Percentiles rank a stretch among this genome's conserved stretches.
Conservation (phyloP, 2,329 filamentous ascomycete genomes). For the Grosmannia huntii region DNA sequence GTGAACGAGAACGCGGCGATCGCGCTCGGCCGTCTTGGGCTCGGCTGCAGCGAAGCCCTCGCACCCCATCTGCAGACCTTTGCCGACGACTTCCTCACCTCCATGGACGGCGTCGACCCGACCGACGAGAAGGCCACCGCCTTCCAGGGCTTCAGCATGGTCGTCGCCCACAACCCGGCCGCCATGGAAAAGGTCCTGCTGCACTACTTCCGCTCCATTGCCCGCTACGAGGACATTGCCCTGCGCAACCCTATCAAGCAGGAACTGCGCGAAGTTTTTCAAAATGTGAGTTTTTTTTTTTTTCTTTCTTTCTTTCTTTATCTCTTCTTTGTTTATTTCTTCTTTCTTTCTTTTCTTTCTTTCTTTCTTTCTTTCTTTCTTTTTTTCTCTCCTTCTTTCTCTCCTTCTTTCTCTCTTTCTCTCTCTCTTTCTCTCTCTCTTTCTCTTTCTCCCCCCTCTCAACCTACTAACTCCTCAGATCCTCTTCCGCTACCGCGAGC, state of each 20-base stretch:
- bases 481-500: slow-evolving; percentile 41
- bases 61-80: slow-evolving; percentile 70
- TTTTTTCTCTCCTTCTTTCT: too few species aligned
- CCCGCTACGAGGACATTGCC: slow-evolving; percentile 56
- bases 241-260: slow-evolving; percentile 48
- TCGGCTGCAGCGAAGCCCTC: slow-evolving; percentile 63
- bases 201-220: slow-evolving; percentile 74
- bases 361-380: background rate
- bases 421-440: too few species aligned
- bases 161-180: slow-evolving; percentile 76
- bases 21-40: slow-evolving; percentile 74
- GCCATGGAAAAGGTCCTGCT: slow-evolving; percentile 80
- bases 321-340: too few species aligned
- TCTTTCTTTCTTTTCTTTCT: too few species aligned
- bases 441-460: background rate
- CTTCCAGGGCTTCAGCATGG: slow-evolving; percentile 76
- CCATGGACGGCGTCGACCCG: slow-evolving; percentile 73
- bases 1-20: slow-evolving; percentile 91
- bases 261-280: slow-evolving; percentile 59
- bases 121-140: slow-evolving; percentile 92
- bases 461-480: slow-evolving; percentile 25
- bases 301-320: background rate
- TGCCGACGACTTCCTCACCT: slow-evolving; percentile 66
- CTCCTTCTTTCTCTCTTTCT: too few species aligned
- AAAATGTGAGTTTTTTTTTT: slow-evolving; percentile 45